Conservation (phyloP, 306 rosid species). For the Abrus pulchellus region DNA sequence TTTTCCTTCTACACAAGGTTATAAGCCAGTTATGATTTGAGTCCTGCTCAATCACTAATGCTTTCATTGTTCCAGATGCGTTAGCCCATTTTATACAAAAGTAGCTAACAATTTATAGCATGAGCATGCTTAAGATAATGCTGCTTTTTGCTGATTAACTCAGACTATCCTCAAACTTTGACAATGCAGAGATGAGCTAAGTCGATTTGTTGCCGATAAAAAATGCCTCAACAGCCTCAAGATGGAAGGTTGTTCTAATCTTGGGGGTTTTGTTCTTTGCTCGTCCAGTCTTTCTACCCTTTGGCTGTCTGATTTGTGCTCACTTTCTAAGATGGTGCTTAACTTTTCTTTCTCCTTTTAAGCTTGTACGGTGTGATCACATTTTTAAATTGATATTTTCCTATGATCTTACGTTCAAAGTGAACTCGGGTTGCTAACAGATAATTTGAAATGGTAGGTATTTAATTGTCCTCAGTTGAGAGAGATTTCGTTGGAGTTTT, state of each 20-base stretch:
- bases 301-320: constrained; percentile 82
- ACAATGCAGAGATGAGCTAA: constrained; percentile 72
- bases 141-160: constrained; percentile 39
- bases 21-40: not conserved
- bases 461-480: constrained; percentile 76
- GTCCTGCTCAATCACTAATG: not conserved
- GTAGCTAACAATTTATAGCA: not conserved
- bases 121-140: not conserved
- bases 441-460: constrained; percentile 52
- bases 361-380: not conserved
- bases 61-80: not conserved
- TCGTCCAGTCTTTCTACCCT: constrained; percentile 77
- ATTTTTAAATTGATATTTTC: not conserved
- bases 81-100: not conserved
- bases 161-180: constrained; percentile 29
- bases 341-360: constrained; percentile 14
- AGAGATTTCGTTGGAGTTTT: constrained; percentile 78
- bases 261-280: constrained; percentile 69
- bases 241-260: constrained; percentile 79
- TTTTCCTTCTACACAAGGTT: not conserved
- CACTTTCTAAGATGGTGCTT: constrained; percentile 79
- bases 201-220: constrained; percentile 77
- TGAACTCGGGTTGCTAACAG: constrained; percentile 9
- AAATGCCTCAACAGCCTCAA: constrained; percentile 68
- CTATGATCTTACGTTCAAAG: not conserved